A percentile compares a stretch with the other conserved stretches of the same genome.
Conservation (phyloP, 768 basidiomycete species). For the Tylopilus vinaceipallidus region DNA sequence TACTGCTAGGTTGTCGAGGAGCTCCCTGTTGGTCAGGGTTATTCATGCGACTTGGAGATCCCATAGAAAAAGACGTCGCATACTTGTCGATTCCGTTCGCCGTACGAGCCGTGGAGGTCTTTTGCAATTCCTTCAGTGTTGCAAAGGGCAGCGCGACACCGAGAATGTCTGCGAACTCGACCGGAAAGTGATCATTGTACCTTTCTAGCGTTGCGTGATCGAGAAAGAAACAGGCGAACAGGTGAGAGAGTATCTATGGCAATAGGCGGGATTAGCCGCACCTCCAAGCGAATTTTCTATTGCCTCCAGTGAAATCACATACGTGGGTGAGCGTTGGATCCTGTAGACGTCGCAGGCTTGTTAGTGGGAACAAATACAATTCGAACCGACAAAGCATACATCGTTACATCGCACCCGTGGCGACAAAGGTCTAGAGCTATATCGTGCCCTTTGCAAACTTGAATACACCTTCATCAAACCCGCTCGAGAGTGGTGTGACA, state of each 20-base stretch:
- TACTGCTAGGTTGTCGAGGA: conserved; percentile 37
- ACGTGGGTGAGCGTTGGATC: conserved; percentile 32
- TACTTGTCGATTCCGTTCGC: conserved; percentile 27
- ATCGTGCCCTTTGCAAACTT: conserved; percentile 33
- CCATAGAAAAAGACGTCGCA: background rate
- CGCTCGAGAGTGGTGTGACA: conserved; percentile 1
- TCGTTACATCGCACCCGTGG: conserved; percentile 29
- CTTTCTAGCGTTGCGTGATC: conserved; percentile 11
- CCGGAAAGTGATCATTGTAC: conserved; percentile 27
- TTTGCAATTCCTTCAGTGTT: conserved; percentile 16
- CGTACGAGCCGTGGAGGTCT: background rate
- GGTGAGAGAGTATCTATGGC: background rate
- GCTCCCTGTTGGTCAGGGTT: conserved; percentile 26
- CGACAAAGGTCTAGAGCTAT: conserved; percentile 36
- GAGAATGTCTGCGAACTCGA: conserved; percentile 27
- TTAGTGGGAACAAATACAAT: conserved; percentile 31
- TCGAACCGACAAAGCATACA: conserved; percentile 11
- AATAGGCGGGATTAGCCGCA: background rate
- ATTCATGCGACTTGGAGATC: background rate
- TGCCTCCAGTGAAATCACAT: conserved; percentile 21
- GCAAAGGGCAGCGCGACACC: conserved; percentile 21
- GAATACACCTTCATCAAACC: background rate
- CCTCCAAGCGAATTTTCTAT: conserved; percentile 12
- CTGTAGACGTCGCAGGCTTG: conserved; percentile 2
- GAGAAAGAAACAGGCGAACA: background rate